A percentile compares a stretch with the other conserved stretches of the same genome.
Evolutionary conservation across 768 basidiomycete genomes (phyloP).

Genomic region (Rhizopogon vulgaris): DNA sequence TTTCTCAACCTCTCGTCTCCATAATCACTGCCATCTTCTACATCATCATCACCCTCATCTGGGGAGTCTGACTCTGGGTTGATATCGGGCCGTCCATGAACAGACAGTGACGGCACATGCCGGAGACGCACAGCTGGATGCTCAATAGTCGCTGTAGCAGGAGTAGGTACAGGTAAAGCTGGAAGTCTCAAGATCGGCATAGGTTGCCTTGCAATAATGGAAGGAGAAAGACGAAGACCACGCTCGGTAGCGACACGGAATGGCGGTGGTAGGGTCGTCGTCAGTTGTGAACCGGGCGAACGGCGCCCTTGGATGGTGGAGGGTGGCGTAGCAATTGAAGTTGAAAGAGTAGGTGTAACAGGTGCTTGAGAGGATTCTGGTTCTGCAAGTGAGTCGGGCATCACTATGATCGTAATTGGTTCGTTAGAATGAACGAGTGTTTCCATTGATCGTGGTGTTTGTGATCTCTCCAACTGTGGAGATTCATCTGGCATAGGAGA

Average conservation of each 20-base stretch:
- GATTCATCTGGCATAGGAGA: background rate
- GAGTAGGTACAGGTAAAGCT: slow-evolving; percentile 30
- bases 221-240: slow-evolving; percentile 38
- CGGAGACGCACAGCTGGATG: slow-evolving; percentile 30
- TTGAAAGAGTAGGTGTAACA: background rate
- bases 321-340: background rate
- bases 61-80: slow-evolving; percentile 20
- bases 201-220: slow-evolving; percentile 36
- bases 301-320: slow-evolving; percentile 3
- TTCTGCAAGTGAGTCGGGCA: background rate
- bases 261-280: slow-evolving; percentile 13
- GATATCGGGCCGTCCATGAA: slow-evolving; percentile 25
- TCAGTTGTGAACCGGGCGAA: slow-evolving; percentile 6
- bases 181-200: slow-evolving; percentile 49
- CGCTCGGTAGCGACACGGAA: slow-evolving; percentile 26
- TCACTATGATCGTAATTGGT: slow-evolving; percentile 4
- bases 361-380: background rate
- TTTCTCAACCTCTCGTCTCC: slow-evolving; percentile 18
- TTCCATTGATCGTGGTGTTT: slow-evolving; percentile 11
- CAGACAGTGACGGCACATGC: slow-evolving; percentile 50
- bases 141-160: slow-evolving; percentile 7
- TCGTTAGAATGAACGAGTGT: slow-evolving; percentile 6
- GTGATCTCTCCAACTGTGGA: background rate
- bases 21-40: slow-evolving; percentile 25
- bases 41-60: slow-evolving; percentile 24